phyloP scores from a whole-genome alignment of 768 basidiomycete genomes.

The Phylloporus sp. region DNA sequence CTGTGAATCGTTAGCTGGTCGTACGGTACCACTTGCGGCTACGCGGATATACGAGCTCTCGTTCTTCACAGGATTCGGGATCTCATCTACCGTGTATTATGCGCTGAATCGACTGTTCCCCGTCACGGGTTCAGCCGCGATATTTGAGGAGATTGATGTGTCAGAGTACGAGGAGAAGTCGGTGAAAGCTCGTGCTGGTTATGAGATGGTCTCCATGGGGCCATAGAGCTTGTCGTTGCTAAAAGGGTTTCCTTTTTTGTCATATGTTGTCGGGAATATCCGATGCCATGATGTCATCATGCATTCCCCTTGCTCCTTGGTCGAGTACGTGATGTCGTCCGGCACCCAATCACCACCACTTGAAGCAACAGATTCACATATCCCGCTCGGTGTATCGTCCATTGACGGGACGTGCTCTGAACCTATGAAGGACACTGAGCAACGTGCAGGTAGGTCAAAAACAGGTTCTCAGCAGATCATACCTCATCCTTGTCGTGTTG shows the following conservation, averaged over 20 bases:
- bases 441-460: conserved; percentile 41
- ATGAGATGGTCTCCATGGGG: background rate
- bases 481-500: background rate
- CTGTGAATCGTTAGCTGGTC: conserved; percentile 41
- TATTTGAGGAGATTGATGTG: conserved; percentile 59
- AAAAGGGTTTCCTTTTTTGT: conserved; percentile 6
- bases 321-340: conserved; percentile 15
- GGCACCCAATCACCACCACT: conserved; percentile 58
- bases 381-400: conserved; percentile 47
- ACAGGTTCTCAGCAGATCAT: background rate
- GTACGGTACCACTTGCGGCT: conserved; percentile 59
- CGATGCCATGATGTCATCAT: conserved; percentile 26
- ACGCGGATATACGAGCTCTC: conserved; percentile 73
- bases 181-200: background rate
- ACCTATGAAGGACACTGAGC: conserved; percentile 39
- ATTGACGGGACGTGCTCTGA: conserved; percentile 35
- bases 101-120: conserved; percentile 59
- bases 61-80: conserved; percentile 81
- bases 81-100: conserved; percentile 63
- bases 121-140: conserved; percentile 43
- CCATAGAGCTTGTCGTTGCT: background rate
- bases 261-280: conserved; percentile 19
- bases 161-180: conserved; percentile 24
- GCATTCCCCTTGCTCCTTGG: background rate
- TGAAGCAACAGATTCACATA: conserved; percentile 43